phyloP scores from a whole-genome alignment of 352 stramenopile species.

The Nothophytophthora sp. region DNA sequence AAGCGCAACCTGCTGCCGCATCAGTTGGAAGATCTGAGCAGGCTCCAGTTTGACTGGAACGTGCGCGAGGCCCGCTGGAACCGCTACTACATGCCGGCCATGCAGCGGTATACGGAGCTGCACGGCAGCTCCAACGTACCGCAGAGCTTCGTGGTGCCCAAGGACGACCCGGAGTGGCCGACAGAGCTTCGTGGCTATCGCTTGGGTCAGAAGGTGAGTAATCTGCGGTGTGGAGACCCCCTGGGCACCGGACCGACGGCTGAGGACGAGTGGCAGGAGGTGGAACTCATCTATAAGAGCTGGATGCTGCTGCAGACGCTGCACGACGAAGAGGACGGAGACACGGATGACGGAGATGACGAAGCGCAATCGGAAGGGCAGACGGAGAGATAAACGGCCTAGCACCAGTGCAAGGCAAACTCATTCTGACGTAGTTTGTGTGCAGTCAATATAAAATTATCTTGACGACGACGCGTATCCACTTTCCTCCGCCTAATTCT shows the following conservation, averaged over 20 bases:
- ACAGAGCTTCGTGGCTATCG: constrained; percentile 32
- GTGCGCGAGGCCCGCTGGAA: constrained; percentile 36
- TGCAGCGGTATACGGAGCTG: constrained; percentile 32
- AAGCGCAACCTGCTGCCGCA: constrained; percentile 26
- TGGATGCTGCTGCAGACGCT: constrained; percentile 45
- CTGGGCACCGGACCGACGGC: constrained; percentile 4
- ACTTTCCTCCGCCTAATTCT: background rate
- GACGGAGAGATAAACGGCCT: constrained; percentile 4
- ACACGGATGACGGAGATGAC: background rate
- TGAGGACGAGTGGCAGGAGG: constrained; percentile 25
- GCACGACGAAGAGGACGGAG: constrained; percentile 19
- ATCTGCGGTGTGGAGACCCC: constrained; percentile 30
- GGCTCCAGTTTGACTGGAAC: constrained; percentile 39
- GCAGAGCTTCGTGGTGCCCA: constrained; percentile 39
- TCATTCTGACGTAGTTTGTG: constrained; percentile 2
- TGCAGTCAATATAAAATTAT: constrained; percentile 32
- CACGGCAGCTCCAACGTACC: constrained; percentile 28
- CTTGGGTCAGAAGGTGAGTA: constrained; percentile 47
- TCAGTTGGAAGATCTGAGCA: constrained; percentile 32
- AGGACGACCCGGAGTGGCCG: constrained; percentile 26
- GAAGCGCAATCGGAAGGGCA: background rate
- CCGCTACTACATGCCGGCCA: constrained; percentile 35
- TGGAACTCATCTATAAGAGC: constrained; percentile 46
- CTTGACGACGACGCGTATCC: constrained; percentile 11
- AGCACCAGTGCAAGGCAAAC: background rate